Evolutionary conservation across 2,329 filamentous ascomycete genomes (phyloP), one percentile per base, ranked within the genome.

Genomic region (Cordyceps militaris): DNA sequence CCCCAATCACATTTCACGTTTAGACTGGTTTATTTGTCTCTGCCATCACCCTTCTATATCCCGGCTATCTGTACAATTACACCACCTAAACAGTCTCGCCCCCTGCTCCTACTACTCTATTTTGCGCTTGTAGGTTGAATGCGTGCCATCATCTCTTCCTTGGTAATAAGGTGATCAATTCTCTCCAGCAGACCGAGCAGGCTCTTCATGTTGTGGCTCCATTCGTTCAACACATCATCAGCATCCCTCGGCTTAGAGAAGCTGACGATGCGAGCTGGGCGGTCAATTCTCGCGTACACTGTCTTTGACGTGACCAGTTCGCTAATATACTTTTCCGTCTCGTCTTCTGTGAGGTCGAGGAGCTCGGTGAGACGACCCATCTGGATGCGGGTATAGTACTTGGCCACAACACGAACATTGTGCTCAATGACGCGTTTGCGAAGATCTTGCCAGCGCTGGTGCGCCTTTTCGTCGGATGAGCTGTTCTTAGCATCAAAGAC

Each of bases 131-230:
- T 75, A 6, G 90, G 90, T 73, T 94, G 87, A 67, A 99, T 97
- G 60, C 92, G 83, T 42, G 94, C 94, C 94, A 99, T 99, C 94
- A 99, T 99, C 80, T 99, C 94, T 76, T 99, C 94, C 81, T 97
- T 97, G 57, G 95, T 99, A 69, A 99, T 99, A 67, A 99, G 80
- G 73, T 99, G 94, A 70, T 99, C 94, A 61, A 99, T 95, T 62
- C 91, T 83, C 79, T 96, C 91, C 69, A 96, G 70, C 57, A 93
- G 76, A 11, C 90, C 91, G 63, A 96, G 75, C 66, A 96, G 75
- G 69, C 87, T 92, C 86, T 94, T 96, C 91, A 96, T 97, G 74
- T 97, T 96, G 67, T 89, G 87, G 71, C 91, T 96, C 94, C 94
- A 99, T 75, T 99, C 94, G 70, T 99, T 99, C 68, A 99, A 77